phyloP scores from a whole-genome alignment of 495 filamentous ascomycete species.

The Hypoxylon trugodes region DNA sequence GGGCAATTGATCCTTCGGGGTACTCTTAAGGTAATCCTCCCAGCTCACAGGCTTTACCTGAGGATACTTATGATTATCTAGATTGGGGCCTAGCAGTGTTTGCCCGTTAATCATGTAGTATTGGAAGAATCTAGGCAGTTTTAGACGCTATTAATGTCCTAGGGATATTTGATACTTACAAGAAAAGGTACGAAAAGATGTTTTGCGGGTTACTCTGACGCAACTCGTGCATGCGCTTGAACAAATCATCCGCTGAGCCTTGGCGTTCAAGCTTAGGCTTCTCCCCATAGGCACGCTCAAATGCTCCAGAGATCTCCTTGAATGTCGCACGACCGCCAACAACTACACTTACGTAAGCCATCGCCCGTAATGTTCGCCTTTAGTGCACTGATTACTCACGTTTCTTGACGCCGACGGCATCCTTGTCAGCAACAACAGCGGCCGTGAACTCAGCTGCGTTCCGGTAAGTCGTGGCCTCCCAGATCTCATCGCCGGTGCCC shows the following conservation, averaged over 20 bases:
- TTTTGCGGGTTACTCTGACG: conserved; percentile 32
- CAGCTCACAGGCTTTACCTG: conserved; percentile 43
- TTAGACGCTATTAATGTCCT: background rate
- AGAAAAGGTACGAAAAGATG: conserved; percentile 35
- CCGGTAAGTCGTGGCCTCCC: conserved; percentile 47
- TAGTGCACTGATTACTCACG: conserved; percentile 37
- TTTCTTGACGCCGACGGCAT: conserved; percentile 39
- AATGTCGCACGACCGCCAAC: conserved; percentile 44
- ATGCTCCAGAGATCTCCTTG: conserved; percentile 41
- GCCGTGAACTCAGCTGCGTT: conserved; percentile 51
- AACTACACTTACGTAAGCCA: conserved; percentile 26
- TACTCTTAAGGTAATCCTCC: conserved; percentile 30
- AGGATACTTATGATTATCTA: conserved; percentile 47
- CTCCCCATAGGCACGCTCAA: conserved; percentile 41
- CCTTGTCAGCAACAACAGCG: conserved; percentile 42
- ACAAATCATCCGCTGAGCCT: conserved; percentile 47
- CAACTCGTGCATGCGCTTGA: conserved; percentile 44
- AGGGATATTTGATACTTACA: conserved; percentile 24
- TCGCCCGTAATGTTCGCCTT: background rate
- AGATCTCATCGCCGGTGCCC: conserved; percentile 48
- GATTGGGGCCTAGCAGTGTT: conserved; percentile 23
- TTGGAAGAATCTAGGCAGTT: conserved; percentile 30
- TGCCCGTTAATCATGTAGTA: conserved; percentile 41
- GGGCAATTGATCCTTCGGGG: conserved; percentile 4
- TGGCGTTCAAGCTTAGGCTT: conserved; percentile 45